Percentiles rank a stretch among this genome's conserved stretches.
Evolutionary conservation across 1,139 yeast species (phyloP).

Genomic region (Blastobotrys malaysiensis): DNA sequence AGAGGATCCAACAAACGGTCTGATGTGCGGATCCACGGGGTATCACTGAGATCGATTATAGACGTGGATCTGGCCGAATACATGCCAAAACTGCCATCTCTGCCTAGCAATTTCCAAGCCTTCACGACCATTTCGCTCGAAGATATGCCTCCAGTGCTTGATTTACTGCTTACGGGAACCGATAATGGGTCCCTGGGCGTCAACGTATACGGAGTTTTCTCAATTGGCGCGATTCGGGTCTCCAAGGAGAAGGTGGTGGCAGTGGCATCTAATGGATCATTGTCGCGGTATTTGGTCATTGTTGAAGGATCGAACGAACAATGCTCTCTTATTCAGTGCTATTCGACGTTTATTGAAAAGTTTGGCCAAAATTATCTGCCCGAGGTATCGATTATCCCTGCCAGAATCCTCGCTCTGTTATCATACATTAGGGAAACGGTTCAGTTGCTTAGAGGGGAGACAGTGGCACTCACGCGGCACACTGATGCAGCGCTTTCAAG

Average conservation of each 20-base stretch:
- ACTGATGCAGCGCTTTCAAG: constrained; percentile 8
- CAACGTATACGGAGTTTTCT: constrained; percentile 26
- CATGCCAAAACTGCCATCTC: constrained; percentile 37
- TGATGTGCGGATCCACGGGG: not conserved
- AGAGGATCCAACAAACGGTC: not conserved
- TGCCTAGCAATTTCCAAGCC: constrained; percentile 23
- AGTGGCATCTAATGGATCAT: constrained; percentile 3
- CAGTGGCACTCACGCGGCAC: constrained; percentile 3
- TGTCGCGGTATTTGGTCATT: constrained; percentile 7
- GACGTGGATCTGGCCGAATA: constrained; percentile 29
- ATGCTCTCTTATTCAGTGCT: not conserved
- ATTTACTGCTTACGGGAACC: constrained; percentile 21
- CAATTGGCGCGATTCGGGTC: constrained; percentile 19
- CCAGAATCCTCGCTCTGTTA: constrained; percentile 32
- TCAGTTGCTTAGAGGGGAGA: constrained; percentile 37
- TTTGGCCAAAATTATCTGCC: constrained; percentile 26
- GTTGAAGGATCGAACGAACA: not conserved
- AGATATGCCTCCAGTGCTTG: constrained; percentile 14
- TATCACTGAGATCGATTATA: constrained; percentile 5
- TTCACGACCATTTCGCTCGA: constrained; percentile 15
- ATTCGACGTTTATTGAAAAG: constrained; percentile 17
- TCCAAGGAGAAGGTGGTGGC: not conserved
- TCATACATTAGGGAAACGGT: constrained; percentile 43
- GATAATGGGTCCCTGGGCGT: constrained; percentile 20
- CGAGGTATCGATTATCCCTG: constrained; percentile 30